Evolutionary conservation across 345 rosid genomes (phyloP), one percentile per base, ranked within the genome.

Genomic region (Trapa incisa): DNA sequence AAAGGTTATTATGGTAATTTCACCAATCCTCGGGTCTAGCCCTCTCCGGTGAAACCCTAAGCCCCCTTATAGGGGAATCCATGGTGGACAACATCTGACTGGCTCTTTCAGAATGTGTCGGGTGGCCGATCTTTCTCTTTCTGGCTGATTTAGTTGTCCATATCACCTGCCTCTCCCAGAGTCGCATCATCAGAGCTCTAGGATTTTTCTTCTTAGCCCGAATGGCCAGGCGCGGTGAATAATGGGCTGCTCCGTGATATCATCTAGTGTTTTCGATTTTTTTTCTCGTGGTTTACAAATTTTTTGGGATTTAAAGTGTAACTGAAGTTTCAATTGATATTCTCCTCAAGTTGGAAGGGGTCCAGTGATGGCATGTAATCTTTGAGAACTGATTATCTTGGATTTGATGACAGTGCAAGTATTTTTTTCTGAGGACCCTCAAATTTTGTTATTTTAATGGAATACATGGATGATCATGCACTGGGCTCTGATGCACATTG

Each of bases 311-410:
- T 15, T 45, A 2, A 7, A 45, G 29, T 22, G 29, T 22, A 22
- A 22, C 29, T 11, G 12, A 13, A 45, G 13, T 45, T 45, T 45
- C 13, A 2, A 6, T 45, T 2, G 11, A 1, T 45, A 1, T 45
- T 7, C 13, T 45, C 48, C 11, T 13, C 11, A 10, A 45, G 6
- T 50, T 50, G 56, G 9, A 0, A 7, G 38, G 67, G 53, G 53
- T 65, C 67, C 67, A 29, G 17, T 65, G 67, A 65, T 65, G 67
- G 67, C 67, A 65, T 65, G 67, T 5, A 65, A 65, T 65, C 67
- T 65, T 65, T 65, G 67, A 65, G 67, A 65, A 53, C 67, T n/a
- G 67, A 65, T 37, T 65, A 36, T 45, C 53, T 65, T 45, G 3
- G 9, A n/a, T 48, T n/a, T 65, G 67, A 65, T 43, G 67, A 43